A percentile compares a stretch with the other conserved stretches of the same genome.
These are phyloP conservation scores for Talaromyces thailandensis DNA, from an alignment of 495 filamentous ascomycete species.

Conservation along the genomic window DNA sequence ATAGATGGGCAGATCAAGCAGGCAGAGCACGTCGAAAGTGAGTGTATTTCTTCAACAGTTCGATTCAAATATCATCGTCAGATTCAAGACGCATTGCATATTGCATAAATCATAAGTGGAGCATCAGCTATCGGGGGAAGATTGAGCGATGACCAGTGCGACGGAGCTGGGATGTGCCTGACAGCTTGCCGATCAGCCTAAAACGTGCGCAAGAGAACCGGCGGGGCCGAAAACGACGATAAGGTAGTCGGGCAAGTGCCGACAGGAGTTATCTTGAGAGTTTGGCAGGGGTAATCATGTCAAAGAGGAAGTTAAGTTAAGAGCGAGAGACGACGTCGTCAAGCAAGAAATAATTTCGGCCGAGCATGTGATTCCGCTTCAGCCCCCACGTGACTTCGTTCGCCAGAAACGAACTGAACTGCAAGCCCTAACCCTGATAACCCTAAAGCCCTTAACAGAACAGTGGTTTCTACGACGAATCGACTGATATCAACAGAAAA, in stretches of 20 bases:
- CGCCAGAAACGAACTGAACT: background rate
- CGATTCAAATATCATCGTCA: background rate
- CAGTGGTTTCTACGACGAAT: background rate
- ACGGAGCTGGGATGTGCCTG: background rate
- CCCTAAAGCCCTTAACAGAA: background rate
- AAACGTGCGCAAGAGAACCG: background rate
- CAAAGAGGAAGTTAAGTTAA: conserved; percentile 3
- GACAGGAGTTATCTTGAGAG: background rate
- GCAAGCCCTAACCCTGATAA: background rate
- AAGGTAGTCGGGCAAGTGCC: background rate
- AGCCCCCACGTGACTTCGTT: background rate
- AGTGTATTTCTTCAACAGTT: background rate
- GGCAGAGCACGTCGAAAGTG: background rate
- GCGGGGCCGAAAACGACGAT: background rate
- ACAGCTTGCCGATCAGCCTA: background rate
- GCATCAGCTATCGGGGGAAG: background rate
- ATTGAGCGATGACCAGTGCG: background rate
- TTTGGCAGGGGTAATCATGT: background rate
- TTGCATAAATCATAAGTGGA: background rate
- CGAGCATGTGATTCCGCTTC: background rate
- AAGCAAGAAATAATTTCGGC: background rate
- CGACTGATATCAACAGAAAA: background rate
- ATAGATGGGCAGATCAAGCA: background rate
- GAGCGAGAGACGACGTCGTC: background rate
- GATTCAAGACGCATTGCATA: background rate